phyloP scores from a whole-genome alignment of 2,329 filamentous ascomycete genomes.

The Monilinia laxa region DNA sequence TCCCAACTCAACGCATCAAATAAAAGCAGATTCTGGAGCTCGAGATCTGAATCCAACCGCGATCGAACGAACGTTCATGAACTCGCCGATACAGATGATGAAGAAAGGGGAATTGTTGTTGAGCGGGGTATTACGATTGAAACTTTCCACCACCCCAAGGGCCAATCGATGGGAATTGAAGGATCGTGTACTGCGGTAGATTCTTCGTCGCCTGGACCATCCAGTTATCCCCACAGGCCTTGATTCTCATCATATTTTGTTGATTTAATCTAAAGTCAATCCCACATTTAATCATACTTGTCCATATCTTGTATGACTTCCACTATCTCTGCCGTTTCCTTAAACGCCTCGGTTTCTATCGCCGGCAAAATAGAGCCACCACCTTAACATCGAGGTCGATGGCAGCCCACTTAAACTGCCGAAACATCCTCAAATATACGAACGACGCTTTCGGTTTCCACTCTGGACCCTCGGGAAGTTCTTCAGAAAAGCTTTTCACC shows the following conservation, averaged over 20 bases:
- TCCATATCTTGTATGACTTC: not conserved
- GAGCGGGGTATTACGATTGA: constrained; percentile 1
- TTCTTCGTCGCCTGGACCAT: not conserved
- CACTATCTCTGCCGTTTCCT: too few species aligned
- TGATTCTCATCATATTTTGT: not conserved
- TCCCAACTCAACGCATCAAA: not conserved
- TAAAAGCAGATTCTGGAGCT: not conserved
- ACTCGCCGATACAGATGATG: not conserved
- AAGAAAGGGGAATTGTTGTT: not conserved
- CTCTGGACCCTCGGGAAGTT: too few species aligned
- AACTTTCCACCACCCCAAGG: not conserved
- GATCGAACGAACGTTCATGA: not conserved
- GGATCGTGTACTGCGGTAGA: not conserved
- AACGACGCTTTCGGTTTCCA: too few species aligned
- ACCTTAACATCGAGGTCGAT: too few species aligned
- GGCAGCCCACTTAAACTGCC: too few species aligned
- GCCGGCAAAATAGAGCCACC: too few species aligned
- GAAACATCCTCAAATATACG: too few species aligned
- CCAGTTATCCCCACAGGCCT: not conserved
- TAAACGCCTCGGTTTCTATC: too few species aligned
- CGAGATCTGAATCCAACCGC: not conserved
- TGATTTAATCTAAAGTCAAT: not conserved
- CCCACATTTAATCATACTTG: not conserved
- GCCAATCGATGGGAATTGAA: not conserved
- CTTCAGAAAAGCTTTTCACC: too few species aligned